Evolutionary conservation across 1,284 basidiomycete species (phyloP).

Genomic region (Ustilago trichophora): DNA sequence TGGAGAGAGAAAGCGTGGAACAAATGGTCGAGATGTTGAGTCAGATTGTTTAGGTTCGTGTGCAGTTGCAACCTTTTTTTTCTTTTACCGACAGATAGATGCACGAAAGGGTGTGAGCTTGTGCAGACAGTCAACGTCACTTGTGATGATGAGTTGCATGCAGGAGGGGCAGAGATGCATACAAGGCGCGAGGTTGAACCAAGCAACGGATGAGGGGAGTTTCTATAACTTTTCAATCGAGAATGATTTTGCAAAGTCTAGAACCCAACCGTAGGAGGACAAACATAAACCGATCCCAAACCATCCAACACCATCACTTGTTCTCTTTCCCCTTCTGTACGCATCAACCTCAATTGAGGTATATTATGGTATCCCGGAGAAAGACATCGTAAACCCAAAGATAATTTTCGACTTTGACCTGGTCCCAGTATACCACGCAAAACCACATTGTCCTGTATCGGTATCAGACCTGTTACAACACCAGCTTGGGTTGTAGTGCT

Average conservation of each 20-base stretch:
- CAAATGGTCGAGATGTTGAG: constrained; percentile 28
- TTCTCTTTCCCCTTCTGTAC: background rate
- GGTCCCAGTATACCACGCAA: constrained; percentile 1
- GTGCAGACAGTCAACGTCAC: too few species aligned
- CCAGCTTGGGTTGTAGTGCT: constrained; percentile 9
- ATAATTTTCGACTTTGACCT: constrained; percentile 7
- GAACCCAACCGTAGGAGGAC: constrained; percentile 17
- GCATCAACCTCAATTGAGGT: constrained; percentile 9
- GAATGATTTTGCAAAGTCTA: too few species aligned
- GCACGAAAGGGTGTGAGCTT: too few species aligned
- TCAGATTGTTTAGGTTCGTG: constrained; percentile 15
- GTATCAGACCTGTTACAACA: constrained; percentile 7
- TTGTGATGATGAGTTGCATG: too few species aligned
- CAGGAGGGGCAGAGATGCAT: too few species aligned
- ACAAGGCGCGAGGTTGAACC: too few species aligned
- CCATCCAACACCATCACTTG: constrained; percentile 5
- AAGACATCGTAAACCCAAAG: constrained; percentile 18
- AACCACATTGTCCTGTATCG: constrained; percentile 3
- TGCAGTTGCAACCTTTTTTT: background rate
- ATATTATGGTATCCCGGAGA: constrained; percentile 20
- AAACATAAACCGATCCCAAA: constrained; percentile 16
- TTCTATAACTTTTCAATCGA: too few species aligned
- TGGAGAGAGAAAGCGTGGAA: constrained; percentile 22
- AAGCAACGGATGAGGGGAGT: too few species aligned
- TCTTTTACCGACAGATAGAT: too few species aligned